Evolutionary conservation across 1,284 basidiomycete genomes (phyloP).

Genomic region (Calocybe gambosa): DNA sequence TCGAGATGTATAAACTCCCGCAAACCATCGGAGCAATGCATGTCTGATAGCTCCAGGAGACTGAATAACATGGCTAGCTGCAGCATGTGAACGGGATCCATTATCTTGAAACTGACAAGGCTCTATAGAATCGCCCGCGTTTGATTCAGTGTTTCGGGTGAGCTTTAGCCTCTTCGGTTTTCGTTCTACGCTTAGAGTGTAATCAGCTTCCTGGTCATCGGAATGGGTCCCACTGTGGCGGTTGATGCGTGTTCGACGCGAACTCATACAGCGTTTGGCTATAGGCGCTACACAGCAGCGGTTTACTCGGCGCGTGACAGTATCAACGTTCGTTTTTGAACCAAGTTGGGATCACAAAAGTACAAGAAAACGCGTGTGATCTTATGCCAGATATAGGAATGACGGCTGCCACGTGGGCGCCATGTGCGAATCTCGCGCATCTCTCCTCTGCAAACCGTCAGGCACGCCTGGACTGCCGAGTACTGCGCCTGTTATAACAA

Average conservation of each 20-base stretch:
- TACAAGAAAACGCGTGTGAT: too few relatives aligned
- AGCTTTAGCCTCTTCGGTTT: conserved; percentile 4
- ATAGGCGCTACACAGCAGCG: background rate
- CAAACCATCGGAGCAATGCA: conserved; percentile 64
- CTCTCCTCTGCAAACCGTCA: too few relatives aligned
- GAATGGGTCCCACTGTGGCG: conserved; percentile 1
- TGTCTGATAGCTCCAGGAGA: conserved; percentile 34
- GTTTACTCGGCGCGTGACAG: background rate
- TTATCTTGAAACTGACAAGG: background rate
- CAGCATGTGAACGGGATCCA: conserved; percentile 21
- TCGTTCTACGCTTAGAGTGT: conserved; percentile 6
- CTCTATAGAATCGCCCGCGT: background rate
- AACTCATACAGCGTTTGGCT: conserved; percentile 6
- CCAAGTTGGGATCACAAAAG: too few relatives aligned
- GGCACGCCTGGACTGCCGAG: too few relatives aligned
- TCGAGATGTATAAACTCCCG: conserved; percentile 51
- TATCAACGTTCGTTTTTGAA: background rate
- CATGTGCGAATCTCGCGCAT: too few relatives aligned
- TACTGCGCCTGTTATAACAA: too few relatives aligned
- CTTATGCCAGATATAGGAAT: too few relatives aligned
- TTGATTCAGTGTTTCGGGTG: background rate
- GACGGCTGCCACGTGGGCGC: too few relatives aligned
- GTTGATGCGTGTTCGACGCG: background rate
- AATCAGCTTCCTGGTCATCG: conserved; percentile 4
- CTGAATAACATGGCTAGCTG: conserved; percentile 28